These are phyloP conservation scores for Chrysanthemum seticuspe DNA, from an alignment of 129 eudicot genomes.

Conservation along the genomic window DNA sequence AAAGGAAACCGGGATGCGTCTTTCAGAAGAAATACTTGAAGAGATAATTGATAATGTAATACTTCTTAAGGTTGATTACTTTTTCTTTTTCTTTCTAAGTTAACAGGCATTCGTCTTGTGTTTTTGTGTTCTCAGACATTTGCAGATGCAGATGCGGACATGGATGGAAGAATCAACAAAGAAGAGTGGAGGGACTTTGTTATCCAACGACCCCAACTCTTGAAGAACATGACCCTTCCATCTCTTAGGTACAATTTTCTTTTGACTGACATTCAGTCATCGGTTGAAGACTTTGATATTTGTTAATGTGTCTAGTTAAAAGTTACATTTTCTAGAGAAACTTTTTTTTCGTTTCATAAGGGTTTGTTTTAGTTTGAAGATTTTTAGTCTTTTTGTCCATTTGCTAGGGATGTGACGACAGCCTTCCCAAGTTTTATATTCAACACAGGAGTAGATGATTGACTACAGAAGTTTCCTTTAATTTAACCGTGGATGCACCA, in stretches of 20 bases:
- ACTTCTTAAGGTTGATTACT: constrained; percentile 6
- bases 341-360: not conserved
- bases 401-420: constrained; percentile 46
- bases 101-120: constrained; percentile 3
- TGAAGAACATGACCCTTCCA: constrained; percentile 71
- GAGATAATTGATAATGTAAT: constrained; percentile 46
- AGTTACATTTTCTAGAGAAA: too few relatives aligned
- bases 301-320: too few relatives aligned
- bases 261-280: too few relatives aligned
- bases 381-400: not conserved
- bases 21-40: constrained; percentile 55
- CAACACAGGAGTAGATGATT: constrained; percentile 47
- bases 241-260: constrained; percentile 41
- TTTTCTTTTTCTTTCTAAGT: not conserved
- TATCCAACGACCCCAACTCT: constrained; percentile 47
- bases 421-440: constrained; percentile 54
- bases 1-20: constrained; percentile 45
- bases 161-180: constrained; percentile 55
- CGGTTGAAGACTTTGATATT: too few relatives aligned
- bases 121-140: constrained; percentile 40
- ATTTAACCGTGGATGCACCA: not conserved
- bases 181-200: constrained; percentile 63
- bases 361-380: not conserved
- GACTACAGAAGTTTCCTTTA: constrained; percentile 19
- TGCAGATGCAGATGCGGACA: constrained; percentile 54